A percentile compares a stretch with the other conserved stretches of the same genome.
Evolutionary conservation across 441 rosid species (phyloP).

Genomic region (Bruguiera hainesii): DNA sequence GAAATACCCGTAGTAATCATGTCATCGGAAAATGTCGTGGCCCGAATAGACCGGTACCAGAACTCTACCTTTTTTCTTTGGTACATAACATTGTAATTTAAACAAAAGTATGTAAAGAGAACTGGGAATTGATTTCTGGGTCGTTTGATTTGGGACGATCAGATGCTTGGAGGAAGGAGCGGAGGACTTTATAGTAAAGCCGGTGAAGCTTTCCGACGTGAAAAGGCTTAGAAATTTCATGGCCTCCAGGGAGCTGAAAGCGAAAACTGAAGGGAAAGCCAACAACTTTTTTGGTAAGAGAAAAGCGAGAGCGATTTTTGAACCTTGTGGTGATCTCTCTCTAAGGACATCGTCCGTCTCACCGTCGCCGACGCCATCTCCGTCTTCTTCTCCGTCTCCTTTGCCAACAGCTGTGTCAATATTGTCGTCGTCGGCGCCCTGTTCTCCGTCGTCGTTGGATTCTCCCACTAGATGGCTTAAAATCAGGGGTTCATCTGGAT

Average conservation of each 20-base stretch:
- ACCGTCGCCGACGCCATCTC: slow-evolving; percentile 14
- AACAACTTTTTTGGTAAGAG: slow-evolving; percentile 36
- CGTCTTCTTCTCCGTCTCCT: slow-evolving; percentile 17
- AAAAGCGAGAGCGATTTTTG: slow-evolving; percentile 42
- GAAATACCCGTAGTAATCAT: slow-evolving; percentile 82
- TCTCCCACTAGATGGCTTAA: slow-evolving; percentile 47
- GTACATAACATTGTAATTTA: neutral
- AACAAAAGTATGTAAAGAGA: neutral
- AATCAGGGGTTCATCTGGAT: slow-evolving; percentile 30
- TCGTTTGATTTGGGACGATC: neutral
- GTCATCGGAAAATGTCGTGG: slow-evolving; percentile 81
- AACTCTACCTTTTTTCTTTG: neutral
- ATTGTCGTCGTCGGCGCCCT: neutral
- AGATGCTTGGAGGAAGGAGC: slow-evolving; percentile 92
- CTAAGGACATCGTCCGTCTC: slow-evolving; percentile 22
- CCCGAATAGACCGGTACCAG: slow-evolving; percentile 62
- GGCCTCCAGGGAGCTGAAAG: slow-evolving; percentile 36
- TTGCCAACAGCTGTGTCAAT: neutral
- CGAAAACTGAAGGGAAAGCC: slow-evolving; percentile 16
- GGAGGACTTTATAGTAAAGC: slow-evolving; percentile 85
- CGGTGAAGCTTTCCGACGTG: slow-evolving; percentile 73
- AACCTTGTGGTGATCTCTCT: slow-evolving; percentile 23
- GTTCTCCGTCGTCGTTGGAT: slow-evolving; percentile 25
- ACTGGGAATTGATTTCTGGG: neutral
- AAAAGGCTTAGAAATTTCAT: slow-evolving; percentile 48